These are phyloP conservation scores for Pseudogymnoascus sp. DNA, from an alignment of 2,329 filamentous ascomycete species.

Conservation along the genomic window DNA sequence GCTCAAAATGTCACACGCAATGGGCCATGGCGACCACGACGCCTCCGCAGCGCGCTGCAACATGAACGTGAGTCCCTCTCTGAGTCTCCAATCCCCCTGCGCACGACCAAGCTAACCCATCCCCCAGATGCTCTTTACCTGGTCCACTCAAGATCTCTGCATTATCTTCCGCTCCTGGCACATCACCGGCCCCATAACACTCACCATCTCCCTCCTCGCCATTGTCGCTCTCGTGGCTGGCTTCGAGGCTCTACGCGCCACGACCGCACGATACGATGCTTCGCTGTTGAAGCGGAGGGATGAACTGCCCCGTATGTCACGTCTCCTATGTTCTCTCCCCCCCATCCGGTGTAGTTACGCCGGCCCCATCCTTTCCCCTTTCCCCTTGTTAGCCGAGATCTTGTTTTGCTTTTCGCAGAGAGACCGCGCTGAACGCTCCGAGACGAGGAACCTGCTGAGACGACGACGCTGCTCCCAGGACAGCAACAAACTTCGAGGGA, in stretches of 20 bases:
- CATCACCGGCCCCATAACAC: constrained; percentile 64
- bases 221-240: constrained; percentile 81
- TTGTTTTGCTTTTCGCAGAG: constrained; percentile 16
- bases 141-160: constrained; percentile 88
- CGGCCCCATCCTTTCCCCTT: not conserved
- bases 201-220: constrained; percentile 75
- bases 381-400: not conserved
- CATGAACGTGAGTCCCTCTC: constrained; percentile 68
- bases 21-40: constrained; percentile 53
- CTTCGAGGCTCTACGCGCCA: constrained; percentile 81
- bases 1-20: constrained; percentile 22
- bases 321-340: constrained; percentile 11
- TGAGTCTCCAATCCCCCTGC: not conserved
- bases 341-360: not conserved
- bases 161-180: constrained; percentile 94
- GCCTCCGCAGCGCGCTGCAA: constrained; percentile 66
- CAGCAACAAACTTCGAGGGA: constrained; percentile 60
- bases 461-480: constrained; percentile 60
- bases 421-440: constrained; percentile 19
- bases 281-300: constrained; percentile 26
- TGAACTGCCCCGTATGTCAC: constrained; percentile 27
- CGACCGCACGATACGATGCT: constrained; percentile 70
- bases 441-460: constrained; percentile 48
- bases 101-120: not conserved
- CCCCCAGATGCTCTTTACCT: constrained; percentile 91